phyloP scores from a whole-genome alignment of 768 basidiomycete species.

The Serendipita sp. region DNA sequence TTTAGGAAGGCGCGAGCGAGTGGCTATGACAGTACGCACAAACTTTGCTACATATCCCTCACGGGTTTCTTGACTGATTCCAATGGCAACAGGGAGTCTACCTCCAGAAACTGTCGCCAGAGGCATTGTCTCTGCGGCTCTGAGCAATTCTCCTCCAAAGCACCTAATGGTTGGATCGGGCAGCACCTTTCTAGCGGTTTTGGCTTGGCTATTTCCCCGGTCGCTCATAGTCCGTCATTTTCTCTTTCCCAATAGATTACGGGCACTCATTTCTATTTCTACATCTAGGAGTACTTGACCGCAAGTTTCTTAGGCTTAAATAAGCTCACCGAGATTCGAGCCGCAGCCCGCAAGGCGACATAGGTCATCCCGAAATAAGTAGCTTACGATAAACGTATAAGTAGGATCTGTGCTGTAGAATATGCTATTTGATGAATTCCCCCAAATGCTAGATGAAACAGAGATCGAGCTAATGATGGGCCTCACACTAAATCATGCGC shows the following conservation, averaged over 20 bases:
- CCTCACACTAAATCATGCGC: not conserved
- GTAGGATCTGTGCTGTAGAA: no score
- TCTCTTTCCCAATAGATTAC: not conserved
- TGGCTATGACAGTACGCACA: not conserved
- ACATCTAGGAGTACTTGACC: not conserved
- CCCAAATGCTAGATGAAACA: no score
- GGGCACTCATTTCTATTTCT: not conserved
- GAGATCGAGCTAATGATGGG: no score
- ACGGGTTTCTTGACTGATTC: not conserved
- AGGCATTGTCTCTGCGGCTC: not conserved
- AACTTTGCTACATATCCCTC: not conserved
- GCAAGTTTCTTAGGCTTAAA: not conserved
- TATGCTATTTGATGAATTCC: no score
- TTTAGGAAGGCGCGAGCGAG: not conserved
- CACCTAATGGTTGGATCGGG: not conserved
- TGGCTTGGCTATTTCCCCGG: not conserved
- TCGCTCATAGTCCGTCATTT: not conserved
- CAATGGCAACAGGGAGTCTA: not conserved
- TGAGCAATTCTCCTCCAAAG: not conserved
- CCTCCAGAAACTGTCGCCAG: not conserved
- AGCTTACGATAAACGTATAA: no score
- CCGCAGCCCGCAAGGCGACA: not conserved
- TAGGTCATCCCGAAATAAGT: no score
- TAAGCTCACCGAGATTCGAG: not conserved
- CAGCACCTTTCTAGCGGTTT: not conserved